phyloP scores from a whole-genome alignment of 1,284 basidiomycete genomes.

The Golubevia pallescens region DNA sequence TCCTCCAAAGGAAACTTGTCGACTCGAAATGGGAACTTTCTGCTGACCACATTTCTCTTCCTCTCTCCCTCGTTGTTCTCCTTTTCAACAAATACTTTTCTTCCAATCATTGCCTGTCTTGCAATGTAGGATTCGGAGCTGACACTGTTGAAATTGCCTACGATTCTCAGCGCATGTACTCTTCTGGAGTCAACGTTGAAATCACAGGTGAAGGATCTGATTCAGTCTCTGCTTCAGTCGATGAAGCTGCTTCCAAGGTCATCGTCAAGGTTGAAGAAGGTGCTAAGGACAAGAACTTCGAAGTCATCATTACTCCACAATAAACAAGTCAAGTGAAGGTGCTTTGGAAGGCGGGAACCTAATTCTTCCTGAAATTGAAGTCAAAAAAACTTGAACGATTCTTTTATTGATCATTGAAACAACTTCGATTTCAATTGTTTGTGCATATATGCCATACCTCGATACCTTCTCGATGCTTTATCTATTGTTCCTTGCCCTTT shows the following conservation, averaged over 20 bases:
- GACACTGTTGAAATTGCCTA: constrained; percentile 36
- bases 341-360: too few relatives aligned
- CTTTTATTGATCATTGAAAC: too few relatives aligned
- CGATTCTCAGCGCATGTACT: constrained; percentile 40
- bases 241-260: constrained; percentile 25
- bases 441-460: too few relatives aligned
- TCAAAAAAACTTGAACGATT: too few relatives aligned
- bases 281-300: constrained; percentile 35
- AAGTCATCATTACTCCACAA: not conserved
- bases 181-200: constrained; percentile 23
- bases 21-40: too few relatives aligned
- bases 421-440: too few relatives aligned
- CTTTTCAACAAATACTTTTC: constrained; percentile 1
- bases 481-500: too few relatives aligned
- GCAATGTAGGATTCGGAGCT: constrained; percentile 16
- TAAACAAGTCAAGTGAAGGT: not conserved
- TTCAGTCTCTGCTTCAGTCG: constrained; percentile 23
- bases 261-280: constrained; percentile 29
- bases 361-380: too few relatives aligned
- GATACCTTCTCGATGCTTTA: too few relatives aligned
- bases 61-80: constrained; percentile 1
- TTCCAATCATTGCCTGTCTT: not conserved
- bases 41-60: constrained; percentile 2
- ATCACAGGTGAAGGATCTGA: constrained; percentile 33
- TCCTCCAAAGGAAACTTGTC: too few relatives aligned